phyloP scores from a whole-genome alignment of 83 land plant species.

The Picea abies region DNA sequence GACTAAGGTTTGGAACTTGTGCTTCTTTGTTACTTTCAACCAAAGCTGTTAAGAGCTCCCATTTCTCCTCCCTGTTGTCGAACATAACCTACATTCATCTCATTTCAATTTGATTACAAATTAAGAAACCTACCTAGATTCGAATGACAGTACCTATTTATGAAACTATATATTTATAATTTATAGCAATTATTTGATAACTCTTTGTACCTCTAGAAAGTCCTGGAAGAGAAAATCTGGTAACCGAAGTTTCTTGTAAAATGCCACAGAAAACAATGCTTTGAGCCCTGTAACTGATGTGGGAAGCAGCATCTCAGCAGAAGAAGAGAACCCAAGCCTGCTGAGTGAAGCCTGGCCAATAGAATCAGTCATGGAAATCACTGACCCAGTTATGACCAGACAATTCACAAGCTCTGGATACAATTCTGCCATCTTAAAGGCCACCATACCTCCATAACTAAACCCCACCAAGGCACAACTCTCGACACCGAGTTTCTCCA shows the following conservation, averaged over 20 bases:
- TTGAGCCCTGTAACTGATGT: conserved; percentile 48
- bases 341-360: conserved; percentile 32
- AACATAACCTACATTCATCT: too few species aligned
- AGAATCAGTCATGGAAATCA: conserved; percentile 60
- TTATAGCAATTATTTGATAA: too few species aligned
- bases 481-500: conserved; percentile 47
- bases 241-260: conserved; percentile 56
- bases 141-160: too few species aligned
- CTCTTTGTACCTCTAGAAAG: conserved; percentile 50
- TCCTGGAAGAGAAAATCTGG: conserved; percentile 53
- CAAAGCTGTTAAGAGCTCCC: conserved; percentile 64
- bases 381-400: conserved; percentile 71
- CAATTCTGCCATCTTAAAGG: conserved; percentile 62
- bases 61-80: conserved; percentile 74
- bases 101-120: too few species aligned
- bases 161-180: too few species aligned
- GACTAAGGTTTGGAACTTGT: conserved; percentile 53
- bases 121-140: too few species aligned
- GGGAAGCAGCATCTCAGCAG: conserved; percentile 68
- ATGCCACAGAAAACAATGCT: conserved; percentile 39
- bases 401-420: conserved; percentile 45
- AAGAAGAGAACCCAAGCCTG: conserved; percentile 49
- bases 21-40: conserved; percentile 52
- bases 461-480: conserved; percentile 59
- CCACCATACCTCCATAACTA: conserved; percentile 87